A percentile compares a stretch with the other conserved stretches of the same genome.
phyloP scores from a whole-genome alignment of 164 flowering plant genomes.

The Stephania cephalantha region DNA sequence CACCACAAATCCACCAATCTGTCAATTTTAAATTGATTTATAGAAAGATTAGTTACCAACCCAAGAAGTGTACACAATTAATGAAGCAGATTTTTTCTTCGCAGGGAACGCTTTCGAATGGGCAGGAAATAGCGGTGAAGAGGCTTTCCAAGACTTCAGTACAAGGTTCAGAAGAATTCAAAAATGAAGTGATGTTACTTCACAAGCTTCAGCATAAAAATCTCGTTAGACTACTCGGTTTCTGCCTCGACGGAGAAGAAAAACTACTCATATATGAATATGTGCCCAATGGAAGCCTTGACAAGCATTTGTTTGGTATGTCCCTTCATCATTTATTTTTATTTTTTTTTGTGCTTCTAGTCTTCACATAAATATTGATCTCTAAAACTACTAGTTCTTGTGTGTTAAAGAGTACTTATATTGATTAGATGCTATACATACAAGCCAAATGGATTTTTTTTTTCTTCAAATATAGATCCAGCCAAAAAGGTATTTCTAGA shows the following conservation, averaged over 20 bases:
- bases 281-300: conserved; percentile 26
- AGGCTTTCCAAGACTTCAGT: conserved; percentile 15
- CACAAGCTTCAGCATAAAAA: conserved; percentile 27
- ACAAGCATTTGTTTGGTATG: conserved; percentile 23
- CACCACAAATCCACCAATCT: background rate
- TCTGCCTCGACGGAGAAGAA: conserved; percentile 15
- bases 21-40: background rate
- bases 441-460: too few species aligned
- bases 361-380: background rate
- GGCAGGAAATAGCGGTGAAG: conserved; percentile 18
- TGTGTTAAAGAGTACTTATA: background rate
- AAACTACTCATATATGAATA: conserved; percentile 27
- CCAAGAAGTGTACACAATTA: too few species aligned
- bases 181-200: conserved; percentile 20
- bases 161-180: conserved; percentile 23
- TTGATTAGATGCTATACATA: background rate
- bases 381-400: background rate
- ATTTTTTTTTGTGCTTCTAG: too few species aligned
- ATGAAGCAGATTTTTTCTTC: background rate
- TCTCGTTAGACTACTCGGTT: conserved; percentile 27
- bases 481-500: background rate
- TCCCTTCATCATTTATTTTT: too few species aligned
- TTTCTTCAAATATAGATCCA: conserved; percentile 5
- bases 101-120: conserved; percentile 13
- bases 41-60: background rate